Evolutionary conservation across 495 filamentous ascomycete species (phyloP), one percentile per base, ranked within the genome.

Genomic region (Aspergillus bertholletiae): DNA sequence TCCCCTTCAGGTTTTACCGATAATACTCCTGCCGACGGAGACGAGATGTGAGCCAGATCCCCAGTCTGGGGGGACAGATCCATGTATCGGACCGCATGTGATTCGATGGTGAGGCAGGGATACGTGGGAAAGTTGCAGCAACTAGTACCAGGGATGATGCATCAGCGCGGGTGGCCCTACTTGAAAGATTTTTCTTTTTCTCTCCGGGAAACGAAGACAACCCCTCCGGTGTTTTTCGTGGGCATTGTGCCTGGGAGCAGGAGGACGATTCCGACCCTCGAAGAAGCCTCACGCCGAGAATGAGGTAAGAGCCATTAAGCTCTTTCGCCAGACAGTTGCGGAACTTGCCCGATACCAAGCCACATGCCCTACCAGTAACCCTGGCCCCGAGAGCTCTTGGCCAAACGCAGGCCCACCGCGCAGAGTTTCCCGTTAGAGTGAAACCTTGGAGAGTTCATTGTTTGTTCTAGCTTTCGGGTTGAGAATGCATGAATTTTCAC

Each of bases 301-400:
- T n/a, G n/a, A n/a, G n/a, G n/a, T n/a, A n/a, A n/a, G n/a, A n/a
- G n/a, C n/a, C n/a, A n/a, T n/a, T n/a, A n/a, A n/a, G n/a, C n/a
- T n/a, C n/a, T n/a, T n/a, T n/a, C n/a, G n/a, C n/a, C n/a, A n/a
- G n/a, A n/a, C n/a, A n/a, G n/a, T 22, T 21, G 35, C 28, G 47
- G 47, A 49, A 32, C 5, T 11, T 49, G 12, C 0, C 18, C 27
- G 22, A 35, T 40, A 40, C 46, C 26, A 48, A 21, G 27, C 26
- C 27, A 15, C 17, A 15, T n/a, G 46, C 30, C 46, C 34, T 32
- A 32, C 26, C n/a, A 2, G 46, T n/a, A 48, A 26, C 26, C 46
- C 34, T 48, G 46, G 46, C 46, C 15, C 32, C 24, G 46, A 15
- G 26, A 32, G 24, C 22, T 34, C 46, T 48, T 48, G 46, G 46